Evolutionary conservation across 2,329 filamentous ascomycete species (phyloP).

Genomic region (Hypoxylon sp.): DNA sequence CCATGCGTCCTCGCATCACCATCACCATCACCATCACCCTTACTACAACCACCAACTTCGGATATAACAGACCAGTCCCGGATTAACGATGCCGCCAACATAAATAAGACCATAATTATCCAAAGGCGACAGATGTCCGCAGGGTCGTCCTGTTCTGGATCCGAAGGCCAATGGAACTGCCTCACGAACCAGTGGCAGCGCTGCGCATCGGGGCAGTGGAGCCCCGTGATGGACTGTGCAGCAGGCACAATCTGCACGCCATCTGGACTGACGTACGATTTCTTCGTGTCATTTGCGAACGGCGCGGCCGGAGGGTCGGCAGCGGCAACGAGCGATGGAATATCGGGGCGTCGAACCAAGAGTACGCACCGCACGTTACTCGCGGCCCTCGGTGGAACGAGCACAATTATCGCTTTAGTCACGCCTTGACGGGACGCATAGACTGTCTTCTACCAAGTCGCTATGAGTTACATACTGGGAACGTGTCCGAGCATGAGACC

Average conservation of each 20-base stretch:
- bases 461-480: background rate
- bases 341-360: background rate
- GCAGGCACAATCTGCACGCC: constrained; percentile 62
- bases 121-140: constrained; percentile 41
- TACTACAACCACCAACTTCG: background rate
- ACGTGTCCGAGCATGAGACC: background rate
- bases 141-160: constrained; percentile 57
- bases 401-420: background rate
- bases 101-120: background rate
- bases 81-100: background rate
- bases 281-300: constrained; percentile 44
- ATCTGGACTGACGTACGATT: constrained; percentile 57
- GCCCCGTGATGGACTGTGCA: constrained; percentile 58
- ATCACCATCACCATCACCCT: background rate
- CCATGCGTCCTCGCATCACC: constrained; percentile 8
- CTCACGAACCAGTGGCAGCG: constrained; percentile 64
- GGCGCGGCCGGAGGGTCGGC: constrained; percentile 24
- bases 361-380: background rate
- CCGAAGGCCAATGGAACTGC: constrained; percentile 69
- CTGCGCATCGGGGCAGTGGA: constrained; percentile 64
- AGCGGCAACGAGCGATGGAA: constrained; percentile 18
- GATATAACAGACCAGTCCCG: background rate
- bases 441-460: background rate
- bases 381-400: background rate
- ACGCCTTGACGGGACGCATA: background rate